Percentiles rank a stretch among this genome's conserved stretches.
Conservation (phyloP, 192 early-diverging fungal species). For the Entrophospora sp. region DNA sequence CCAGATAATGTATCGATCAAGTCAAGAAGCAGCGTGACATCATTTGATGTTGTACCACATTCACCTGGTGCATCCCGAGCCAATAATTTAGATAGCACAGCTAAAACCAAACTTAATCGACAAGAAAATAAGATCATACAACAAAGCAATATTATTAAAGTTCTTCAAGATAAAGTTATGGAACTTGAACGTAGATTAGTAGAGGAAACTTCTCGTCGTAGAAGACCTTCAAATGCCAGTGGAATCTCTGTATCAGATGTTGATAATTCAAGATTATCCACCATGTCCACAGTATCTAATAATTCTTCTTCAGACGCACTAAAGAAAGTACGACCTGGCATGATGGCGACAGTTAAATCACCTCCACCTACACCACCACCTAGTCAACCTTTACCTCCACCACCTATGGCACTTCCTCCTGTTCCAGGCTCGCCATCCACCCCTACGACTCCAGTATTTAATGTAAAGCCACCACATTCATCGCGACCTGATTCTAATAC, state of each 20-base stretch:
- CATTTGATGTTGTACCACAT: neutral
- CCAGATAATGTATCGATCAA: too few species aligned
- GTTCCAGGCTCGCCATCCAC: neutral
- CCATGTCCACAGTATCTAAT: neutral
- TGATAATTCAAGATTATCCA: neutral
- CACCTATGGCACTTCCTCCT: neutral
- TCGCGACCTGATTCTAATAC: neutral
- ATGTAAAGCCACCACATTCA: neutral
- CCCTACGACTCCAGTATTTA: neutral
- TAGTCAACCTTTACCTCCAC: neutral
- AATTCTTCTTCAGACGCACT: neutral
- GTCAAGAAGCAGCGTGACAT: neutral
- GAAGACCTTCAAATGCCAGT: neutral
- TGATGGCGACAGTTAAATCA: neutral
- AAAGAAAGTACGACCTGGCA: neutral
- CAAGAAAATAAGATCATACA: neutral
- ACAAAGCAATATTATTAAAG: constrained; percentile 1
- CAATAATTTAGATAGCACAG: neutral
- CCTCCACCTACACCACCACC: constrained; percentile 20
- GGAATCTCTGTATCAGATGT: neutral
- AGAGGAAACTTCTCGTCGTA: neutral
- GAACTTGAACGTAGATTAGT: constrained; percentile 9
- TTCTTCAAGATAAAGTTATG: constrained; percentile 2
- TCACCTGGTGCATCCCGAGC: neutral
- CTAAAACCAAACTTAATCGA: neutral